Evolutionary conservation across 2,329 filamentous ascomycete species (phyloP), one percentile per base, ranked within the genome.

Genomic region (Mycosphaerella arachidis): DNA sequence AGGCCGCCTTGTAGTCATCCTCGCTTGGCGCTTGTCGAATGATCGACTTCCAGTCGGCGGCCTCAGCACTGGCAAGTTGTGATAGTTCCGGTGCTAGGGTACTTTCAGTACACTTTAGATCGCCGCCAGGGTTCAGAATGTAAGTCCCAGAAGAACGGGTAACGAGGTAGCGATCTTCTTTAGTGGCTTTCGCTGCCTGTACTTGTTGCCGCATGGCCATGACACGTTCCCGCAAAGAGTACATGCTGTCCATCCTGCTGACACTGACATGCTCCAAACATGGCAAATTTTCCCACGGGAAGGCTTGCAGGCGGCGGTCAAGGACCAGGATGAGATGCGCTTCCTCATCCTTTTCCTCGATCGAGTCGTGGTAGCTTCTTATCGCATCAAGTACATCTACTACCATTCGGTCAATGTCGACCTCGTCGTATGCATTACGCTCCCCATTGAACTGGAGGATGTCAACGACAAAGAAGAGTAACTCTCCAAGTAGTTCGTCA

Each of bases 361-460:
- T 73, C 27, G 74, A 75, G 57, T 82, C 81, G 69, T 96, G 87
- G 71, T 97, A 97, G 0, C 85, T 83, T 53, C 87, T 85, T 29
- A 99, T 78, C 1, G 92, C 91, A 75, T 97, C 93, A 43, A 91
- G 83, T 0, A 90, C 91, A 68, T 96, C 92, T 43, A 97, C 82
- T 5, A 92, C 86, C 85, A 99, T 95, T 51, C 82, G 78, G 67
- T 99, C 94, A 71, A 97, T 96, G 74, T 97, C 93, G 63, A 99
- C 90, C 76, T 99, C 94, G 68, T 99, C 94, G 75, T 97, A 97
- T 0, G 95, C 94, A 71, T 97, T 99, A 52, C 87, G 85, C 76
- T 99, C 95, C 16, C 94, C 94, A 67, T 96, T 91, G 74, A 99
- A 97, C 72, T 97, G 94, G 2, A 99, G 81, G 55, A 97, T 92